phyloP scores from a whole-genome alignment of 495 filamentous ascomycete genomes.

The Zalerion maritima region DNA sequence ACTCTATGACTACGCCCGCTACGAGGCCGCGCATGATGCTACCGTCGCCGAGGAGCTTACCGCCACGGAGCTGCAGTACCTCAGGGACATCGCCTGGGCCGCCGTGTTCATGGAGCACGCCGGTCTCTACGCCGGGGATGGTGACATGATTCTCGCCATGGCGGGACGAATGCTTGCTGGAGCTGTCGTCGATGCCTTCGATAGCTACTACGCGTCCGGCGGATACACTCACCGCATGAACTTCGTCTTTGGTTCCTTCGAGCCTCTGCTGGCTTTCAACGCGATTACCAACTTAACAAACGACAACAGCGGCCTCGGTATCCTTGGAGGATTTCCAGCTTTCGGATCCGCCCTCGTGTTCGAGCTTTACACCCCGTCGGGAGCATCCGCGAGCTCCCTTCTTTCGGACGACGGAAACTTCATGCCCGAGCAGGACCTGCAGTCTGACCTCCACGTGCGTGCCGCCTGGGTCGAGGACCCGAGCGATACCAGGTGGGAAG shows the following conservation, averaged over 20 bases:
- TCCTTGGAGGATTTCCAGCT: slow-evolving; percentile 19
- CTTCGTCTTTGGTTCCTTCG: slow-evolving; percentile 26
- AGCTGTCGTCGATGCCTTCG: slow-evolving; percentile 14
- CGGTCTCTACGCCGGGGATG: slow-evolving; percentile 16
- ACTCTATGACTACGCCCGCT: slow-evolving; percentile 29
- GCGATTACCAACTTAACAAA: slow-evolving; percentile 16
- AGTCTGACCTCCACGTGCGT: slow-evolving; percentile 20
- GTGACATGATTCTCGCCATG: slow-evolving; percentile 23
- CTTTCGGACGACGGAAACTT: slow-evolving; percentile 10
- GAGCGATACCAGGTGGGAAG: slow-evolving; percentile 6
- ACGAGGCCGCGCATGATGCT: slow-evolving; percentile 22
- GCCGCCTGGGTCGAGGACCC: slow-evolving; percentile 25
- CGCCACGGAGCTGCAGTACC: slow-evolving; percentile 4
- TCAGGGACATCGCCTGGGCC: slow-evolving; percentile 16
- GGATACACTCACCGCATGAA: slow-evolving; percentile 20
- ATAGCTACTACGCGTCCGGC: slow-evolving; percentile 14
- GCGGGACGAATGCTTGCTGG: slow-evolving; percentile 26
- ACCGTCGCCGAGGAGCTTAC: slow-evolving; percentile 9
- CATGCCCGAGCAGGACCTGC: slow-evolving; percentile 5
- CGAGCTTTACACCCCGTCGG: slow-evolving; percentile 27
- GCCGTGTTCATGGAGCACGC: slow-evolving; percentile 22
- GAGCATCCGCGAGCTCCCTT: no score
- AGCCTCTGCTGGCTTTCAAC: slow-evolving; percentile 28
- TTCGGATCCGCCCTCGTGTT: slow-evolving; percentile 27
- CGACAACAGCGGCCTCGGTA: slow-evolving; percentile 5